These are phyloP conservation scores for Chrysanthemum makinoi DNA, from an alignment of 129 eudicot genomes.

Conservation along the genomic window DNA sequence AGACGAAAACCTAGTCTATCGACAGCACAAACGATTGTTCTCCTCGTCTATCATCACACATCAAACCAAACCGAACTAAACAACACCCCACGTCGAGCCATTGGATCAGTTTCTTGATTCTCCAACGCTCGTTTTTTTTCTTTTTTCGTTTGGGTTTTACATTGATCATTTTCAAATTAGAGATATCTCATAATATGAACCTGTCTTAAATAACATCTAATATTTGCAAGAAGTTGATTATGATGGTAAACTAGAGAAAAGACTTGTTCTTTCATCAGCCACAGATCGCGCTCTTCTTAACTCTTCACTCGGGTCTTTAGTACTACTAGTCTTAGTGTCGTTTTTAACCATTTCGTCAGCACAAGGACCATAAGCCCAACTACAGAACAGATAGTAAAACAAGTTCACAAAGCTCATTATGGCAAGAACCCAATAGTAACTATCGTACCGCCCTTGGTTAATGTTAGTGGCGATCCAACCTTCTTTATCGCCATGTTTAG, in stretches of 20 bases:
- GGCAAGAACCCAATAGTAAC: slow-evolving; percentile 54
- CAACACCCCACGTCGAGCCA: slow-evolving; percentile 30
- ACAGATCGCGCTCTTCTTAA: slow-evolving; percentile 32
- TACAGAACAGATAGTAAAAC: slow-evolving; percentile 37
- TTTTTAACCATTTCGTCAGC: slow-evolving; percentile 27
- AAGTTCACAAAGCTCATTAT: slow-evolving; percentile 45
- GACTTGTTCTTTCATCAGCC: slow-evolving; percentile 35
- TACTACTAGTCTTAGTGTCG: slow-evolving; percentile 2
- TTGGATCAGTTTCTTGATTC: slow-evolving; percentile 22
- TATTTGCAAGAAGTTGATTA: slow-evolving; percentile 20
- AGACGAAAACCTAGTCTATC: slow-evolving; percentile 28
- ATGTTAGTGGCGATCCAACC: slow-evolving; percentile 50
- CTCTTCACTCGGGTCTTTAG: slow-evolving; percentile 26
- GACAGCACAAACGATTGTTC: slow-evolving; percentile 20
- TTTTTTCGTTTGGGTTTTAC: slow-evolving; percentile 12
- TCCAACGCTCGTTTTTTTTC: slow-evolving; percentile 18
- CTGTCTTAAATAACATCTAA: slow-evolving; percentile 26
- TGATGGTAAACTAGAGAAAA: slow-evolving; percentile 37
- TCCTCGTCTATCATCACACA: slow-evolving; percentile 31
- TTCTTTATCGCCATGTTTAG: slow-evolving; percentile 33
- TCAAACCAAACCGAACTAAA: slow-evolving; percentile 30
- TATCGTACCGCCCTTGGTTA: slow-evolving; percentile 51
- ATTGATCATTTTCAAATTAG: slow-evolving; percentile 16
- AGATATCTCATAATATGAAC: slow-evolving; percentile 7
- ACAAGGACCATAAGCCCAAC: slow-evolving; percentile 58